Conservation (phyloP, 768 basidiomycete genomes). For the Collybia nuda region DNA sequence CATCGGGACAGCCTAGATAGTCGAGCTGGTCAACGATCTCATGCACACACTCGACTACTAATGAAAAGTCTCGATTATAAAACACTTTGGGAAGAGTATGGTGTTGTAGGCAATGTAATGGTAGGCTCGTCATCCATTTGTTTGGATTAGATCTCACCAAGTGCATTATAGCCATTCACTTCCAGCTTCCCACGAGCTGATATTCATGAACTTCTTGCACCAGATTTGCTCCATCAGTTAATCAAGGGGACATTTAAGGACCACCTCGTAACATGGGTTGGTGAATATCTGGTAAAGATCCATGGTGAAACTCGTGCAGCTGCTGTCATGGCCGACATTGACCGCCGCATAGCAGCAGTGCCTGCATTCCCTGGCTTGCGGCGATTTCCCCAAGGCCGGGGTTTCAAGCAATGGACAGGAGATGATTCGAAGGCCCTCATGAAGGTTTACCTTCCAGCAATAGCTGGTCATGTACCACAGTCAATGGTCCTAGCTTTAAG, state of each 20-base stretch:
- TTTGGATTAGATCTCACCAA: background rate
- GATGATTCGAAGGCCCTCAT: conserved; percentile 31
- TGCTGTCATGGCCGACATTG: conserved; percentile 13
- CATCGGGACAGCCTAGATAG: background rate
- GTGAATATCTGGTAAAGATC: conserved; percentile 18
- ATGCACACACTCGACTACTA: background rate
- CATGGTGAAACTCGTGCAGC: conserved; percentile 14
- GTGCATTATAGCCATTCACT: conserved; percentile 5
- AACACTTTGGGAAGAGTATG: conserved; percentile 1
- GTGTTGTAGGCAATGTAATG: conserved; percentile 2
- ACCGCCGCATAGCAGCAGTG: conserved; percentile 19
- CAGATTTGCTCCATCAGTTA: conserved; percentile 27
- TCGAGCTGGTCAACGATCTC: background rate
- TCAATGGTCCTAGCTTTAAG: conserved; percentile 19
- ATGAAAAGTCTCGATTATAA: background rate
- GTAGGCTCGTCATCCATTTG: conserved; percentile 1
- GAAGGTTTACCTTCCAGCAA: conserved; percentile 20
- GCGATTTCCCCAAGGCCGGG: conserved; percentile 21
- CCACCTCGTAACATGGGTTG: conserved; percentile 14
- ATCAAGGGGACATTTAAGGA: conserved; percentile 7
- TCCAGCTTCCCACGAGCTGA: conserved; percentile 11
- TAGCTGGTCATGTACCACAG: background rate
- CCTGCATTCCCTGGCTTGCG: conserved; percentile 4
- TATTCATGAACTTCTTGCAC: conserved; percentile 24
- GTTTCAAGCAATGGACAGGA: conserved; percentile 32